Conservation (phyloP, 2,329 filamentous ascomycete genomes). For the Mycosphaerella arachidis region DNA sequence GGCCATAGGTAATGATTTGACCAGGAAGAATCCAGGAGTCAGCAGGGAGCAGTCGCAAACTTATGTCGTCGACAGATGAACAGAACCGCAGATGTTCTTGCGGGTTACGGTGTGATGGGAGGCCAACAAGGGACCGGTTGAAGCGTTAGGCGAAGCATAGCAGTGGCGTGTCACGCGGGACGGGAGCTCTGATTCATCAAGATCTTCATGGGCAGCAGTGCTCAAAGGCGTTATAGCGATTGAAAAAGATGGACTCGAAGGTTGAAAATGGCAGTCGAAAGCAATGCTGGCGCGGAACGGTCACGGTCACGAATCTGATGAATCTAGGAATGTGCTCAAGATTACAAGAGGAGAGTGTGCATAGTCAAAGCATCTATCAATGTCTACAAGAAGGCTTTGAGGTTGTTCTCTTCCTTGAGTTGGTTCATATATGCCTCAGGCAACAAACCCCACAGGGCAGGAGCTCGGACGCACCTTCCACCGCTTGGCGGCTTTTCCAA, state of each 20-base stretch:
- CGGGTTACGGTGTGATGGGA: slow-evolving; percentile 18
- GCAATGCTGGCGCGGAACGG: not conserved
- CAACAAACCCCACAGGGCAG: not conserved
- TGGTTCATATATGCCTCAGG: too few species aligned
- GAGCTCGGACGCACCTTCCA: not conserved
- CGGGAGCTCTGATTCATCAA: not conserved
- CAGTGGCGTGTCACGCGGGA: slow-evolving; percentile 3
- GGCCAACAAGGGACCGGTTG: slow-evolving; percentile 4
- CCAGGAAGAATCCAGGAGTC: not conserved
- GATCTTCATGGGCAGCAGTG: not conserved
- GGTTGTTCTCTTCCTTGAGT: too few species aligned
- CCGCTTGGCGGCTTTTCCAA: not conserved
- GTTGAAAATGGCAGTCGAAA: not conserved
- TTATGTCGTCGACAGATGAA: slow-evolving; percentile 4
- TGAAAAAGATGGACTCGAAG: not conserved
- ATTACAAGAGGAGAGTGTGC: not conserved
- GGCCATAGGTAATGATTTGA: slow-evolving; percentile 7
- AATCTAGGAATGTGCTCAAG: not conserved
- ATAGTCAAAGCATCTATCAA: not conserved
- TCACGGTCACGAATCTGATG: not conserved
- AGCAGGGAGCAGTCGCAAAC: not conserved
- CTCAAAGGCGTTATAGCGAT: not conserved
- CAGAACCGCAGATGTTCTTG: slow-evolving; percentile 12
- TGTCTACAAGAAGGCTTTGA: not conserved
- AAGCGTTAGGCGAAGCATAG: slow-evolving; percentile 11